phyloP scores from a whole-genome alignment of 2,329 filamentous ascomycete genomes.

The Harringtonia aguacate region DNA sequence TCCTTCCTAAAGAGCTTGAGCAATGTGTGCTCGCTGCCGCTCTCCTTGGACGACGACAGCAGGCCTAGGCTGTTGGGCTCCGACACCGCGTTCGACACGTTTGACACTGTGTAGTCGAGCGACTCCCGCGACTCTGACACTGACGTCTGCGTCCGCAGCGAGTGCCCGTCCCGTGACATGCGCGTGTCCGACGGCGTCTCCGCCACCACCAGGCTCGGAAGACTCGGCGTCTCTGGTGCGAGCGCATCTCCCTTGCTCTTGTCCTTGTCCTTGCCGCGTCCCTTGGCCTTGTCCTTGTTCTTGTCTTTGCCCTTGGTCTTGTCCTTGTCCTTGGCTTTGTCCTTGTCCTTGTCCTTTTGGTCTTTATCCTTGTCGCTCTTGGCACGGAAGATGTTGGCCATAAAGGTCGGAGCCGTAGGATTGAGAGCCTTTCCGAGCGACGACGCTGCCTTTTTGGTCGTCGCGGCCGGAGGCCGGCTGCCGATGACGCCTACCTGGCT shows the following conservation, averaged over 20 bases:
- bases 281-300: conserved; percentile 25
- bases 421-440: conserved; percentile 58
- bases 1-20: conserved; percentile 58
- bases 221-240: conserved; percentile 10
- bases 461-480: conserved; percentile 56
- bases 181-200: conserved; percentile 33
- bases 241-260: neutral
- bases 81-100: conserved; percentile 47
- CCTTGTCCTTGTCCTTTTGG: conserved; percentile 27
- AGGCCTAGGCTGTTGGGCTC: conserved; percentile 31
- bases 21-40: conserved; percentile 38
- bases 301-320: conserved; percentile 27
- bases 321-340: conserved; percentile 21
- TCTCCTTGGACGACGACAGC: conserved; percentile 29
- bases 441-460: conserved; percentile 28
- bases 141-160: conserved; percentile 47
- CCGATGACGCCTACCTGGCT: conserved; percentile 65
- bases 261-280: conserved; percentile 19
- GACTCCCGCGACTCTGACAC: conserved; percentile 52
- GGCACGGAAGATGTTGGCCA: conserved; percentile 52
- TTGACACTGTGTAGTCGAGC: conserved; percentile 44
- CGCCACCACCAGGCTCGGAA: conserved; percentile 30
- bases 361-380: conserved; percentile 25
- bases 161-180: conserved; percentile 44
- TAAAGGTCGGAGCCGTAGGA: conserved; percentile 82